These are phyloP conservation scores for Aspergillus asperescens DNA, from an alignment of 495 filamentous ascomycete species.

Conservation along the genomic window DNA sequence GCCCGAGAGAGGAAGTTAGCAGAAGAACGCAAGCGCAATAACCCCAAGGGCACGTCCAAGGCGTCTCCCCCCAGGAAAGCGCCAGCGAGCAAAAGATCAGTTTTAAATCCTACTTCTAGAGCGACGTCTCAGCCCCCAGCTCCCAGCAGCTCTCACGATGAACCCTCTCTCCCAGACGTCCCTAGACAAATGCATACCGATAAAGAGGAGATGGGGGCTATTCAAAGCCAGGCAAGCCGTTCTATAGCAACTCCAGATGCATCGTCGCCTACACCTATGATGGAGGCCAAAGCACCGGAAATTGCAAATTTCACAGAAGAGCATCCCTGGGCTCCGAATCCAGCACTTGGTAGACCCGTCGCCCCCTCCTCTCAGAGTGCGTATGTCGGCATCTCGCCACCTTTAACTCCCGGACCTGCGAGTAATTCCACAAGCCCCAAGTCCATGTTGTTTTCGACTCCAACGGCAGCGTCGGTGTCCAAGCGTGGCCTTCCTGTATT, in stretches of 20 bases:
- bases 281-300: neutral
- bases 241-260: neutral
- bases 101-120: neutral
- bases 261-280: conserved; percentile 3
- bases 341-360: neutral
- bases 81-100: neutral
- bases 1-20: conserved; percentile 45
- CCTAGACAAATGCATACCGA: neutral
- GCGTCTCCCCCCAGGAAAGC: conserved; percentile 24
- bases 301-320: neutral
- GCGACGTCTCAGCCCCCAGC: neutral
- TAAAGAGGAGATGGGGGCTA: neutral
- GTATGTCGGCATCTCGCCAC: conserved; percentile 16
- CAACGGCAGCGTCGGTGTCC: conserved; percentile 29
- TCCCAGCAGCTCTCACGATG: neutral
- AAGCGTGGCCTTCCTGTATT: conserved; percentile 48
- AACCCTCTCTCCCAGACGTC: neutral
- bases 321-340: neutral
- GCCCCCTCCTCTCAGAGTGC: conserved; percentile 6
- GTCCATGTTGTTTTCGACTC: conserved; percentile 26
- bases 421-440: conserved; percentile 12
- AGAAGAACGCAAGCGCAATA: conserved; percentile 26
- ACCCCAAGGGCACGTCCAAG: conserved; percentile 19
- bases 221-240: neutral
- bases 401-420: conserved; percentile 20